Evolutionary conservation across 192 early-diverging fungal genomes (phyloP).

Genomic region (Backusella tuberculispora): DNA sequence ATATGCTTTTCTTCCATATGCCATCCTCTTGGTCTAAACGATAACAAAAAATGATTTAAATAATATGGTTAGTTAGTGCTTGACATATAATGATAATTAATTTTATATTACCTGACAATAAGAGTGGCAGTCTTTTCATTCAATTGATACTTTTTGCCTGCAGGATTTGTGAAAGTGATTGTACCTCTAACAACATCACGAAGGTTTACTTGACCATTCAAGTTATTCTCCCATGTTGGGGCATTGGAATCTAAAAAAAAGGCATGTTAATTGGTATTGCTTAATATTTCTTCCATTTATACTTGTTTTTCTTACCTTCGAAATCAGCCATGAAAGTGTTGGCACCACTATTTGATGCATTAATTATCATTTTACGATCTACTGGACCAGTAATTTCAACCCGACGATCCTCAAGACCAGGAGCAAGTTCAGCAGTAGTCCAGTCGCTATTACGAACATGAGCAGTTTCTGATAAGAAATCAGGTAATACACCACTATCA

Average conservation of each 20-base stretch:
- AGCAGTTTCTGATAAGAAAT: conserved; percentile 90
- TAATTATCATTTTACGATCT: conserved; percentile 99
- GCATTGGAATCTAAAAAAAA: conserved; percentile 83
- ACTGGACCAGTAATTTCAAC: conserved; percentile 98
- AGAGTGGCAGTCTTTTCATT: conserved; percentile 88
- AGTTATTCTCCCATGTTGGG: conserved; percentile 93
- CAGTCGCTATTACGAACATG: conserved; percentile 89
- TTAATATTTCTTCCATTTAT: neutral
- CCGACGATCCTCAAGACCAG: conserved; percentile 85
- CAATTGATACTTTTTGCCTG: conserved; percentile 93
- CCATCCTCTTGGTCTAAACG: conserved; percentile 90
- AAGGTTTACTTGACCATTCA: conserved; percentile 91
- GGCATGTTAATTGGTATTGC: neutral
- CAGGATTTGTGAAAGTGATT: conserved; percentile 83
- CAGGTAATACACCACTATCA: conserved; percentile 79
- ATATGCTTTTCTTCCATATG: conserved; percentile 97
- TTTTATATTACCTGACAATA: conserved; percentile 70
- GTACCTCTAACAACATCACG: conserved; percentile 86
- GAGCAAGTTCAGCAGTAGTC: conserved; percentile 85
- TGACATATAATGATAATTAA: neutral
- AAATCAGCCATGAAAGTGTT: conserved; percentile 97
- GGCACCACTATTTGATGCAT: conserved; percentile 93
- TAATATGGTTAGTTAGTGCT: neutral
- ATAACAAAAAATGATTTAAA: neutral
- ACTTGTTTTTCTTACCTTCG: conserved; percentile 56